Base-by-base conservation (phyloP, 73 alveolate species). In the Paramecium biaurelia region DNA sequence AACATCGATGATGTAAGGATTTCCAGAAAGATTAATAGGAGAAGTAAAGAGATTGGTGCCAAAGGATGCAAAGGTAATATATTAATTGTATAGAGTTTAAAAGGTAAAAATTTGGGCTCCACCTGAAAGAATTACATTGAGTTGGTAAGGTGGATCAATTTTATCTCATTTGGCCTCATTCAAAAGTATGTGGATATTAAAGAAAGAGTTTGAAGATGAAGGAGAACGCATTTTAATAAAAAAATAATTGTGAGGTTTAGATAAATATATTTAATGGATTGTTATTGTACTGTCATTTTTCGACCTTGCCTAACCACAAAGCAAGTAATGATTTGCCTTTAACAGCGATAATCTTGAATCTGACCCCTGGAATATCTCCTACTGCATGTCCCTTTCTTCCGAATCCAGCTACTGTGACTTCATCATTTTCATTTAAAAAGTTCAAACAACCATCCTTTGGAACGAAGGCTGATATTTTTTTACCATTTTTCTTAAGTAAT, bases 61-160 rank as follows among this genome's bases (percentile, higher is more conserved):
- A 86, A 89, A 95, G 76, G 99, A 97, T 41, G 43, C 96, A 96
- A 89, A 93, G 92, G 76, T 96, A 97, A n/a, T n/a, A n/a, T n/a
- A n/a, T 84, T 92, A 87, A 67, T 89, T 79, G 59, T 67, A 94
- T 9, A 85, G 85, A 67, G 53, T 84, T 92, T 24, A 0, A 3
- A 53, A 53, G 94, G 95, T 97, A 23, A 96, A 93, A 92, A 90
- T 97, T 57, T 95, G 84, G 59, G 95, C 98, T 24, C 99, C 99
- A 41, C 95, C 92, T 42, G 97, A 97, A 56, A 95, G 99, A 87
- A 92, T 85, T 24, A 67, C 86, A 63, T 93, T 97, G 32, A 93
- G 98, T 89, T 97, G 99, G 99, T 93, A 95, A 56, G 99, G 99
- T 24, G 99, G 98, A 3, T 92, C 99, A 68, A 96, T 97, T 45